Evolutionary conservation across 805 yeast species (phyloP).

Genomic region (Spathaspora hagerdaliae): DNA sequence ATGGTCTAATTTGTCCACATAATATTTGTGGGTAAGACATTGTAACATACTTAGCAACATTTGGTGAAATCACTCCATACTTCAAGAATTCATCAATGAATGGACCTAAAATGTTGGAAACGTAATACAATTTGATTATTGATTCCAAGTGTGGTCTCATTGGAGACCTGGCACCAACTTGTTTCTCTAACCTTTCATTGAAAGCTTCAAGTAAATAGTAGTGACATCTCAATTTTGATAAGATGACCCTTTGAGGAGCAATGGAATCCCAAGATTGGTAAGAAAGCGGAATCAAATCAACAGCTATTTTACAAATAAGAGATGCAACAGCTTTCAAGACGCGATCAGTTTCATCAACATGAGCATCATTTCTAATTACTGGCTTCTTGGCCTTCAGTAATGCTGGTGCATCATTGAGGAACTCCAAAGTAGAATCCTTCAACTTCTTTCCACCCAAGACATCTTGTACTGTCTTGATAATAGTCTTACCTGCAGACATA

Average conservation of each 20-base stretch:
- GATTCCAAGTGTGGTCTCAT: slow-evolving; percentile 48
- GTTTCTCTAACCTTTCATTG: slow-evolving; percentile 31
- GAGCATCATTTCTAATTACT: slow-evolving; percentile 23
- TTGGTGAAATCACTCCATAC: slow-evolving; percentile 51
- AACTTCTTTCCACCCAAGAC: slow-evolving; percentile 41
- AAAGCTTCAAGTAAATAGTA: slow-evolving; percentile 43
- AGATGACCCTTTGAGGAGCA: slow-evolving; percentile 41
- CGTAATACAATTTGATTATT: slow-evolving; percentile 53
- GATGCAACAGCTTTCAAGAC: slow-evolving; percentile 38
- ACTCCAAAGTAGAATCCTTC: slow-evolving; percentile 31
- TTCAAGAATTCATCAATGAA: slow-evolving; percentile 72
- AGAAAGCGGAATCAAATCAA: slow-evolving; percentile 32
- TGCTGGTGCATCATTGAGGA: slow-evolving; percentile 12
- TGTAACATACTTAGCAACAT: slow-evolving; percentile 12
- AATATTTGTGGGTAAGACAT: slow-evolving; percentile 22
- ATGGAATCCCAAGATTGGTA: slow-evolving; percentile 42
- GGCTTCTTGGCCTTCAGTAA: slow-evolving; percentile 20
- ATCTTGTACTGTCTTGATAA: slow-evolving; percentile 47
- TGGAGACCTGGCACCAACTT: slow-evolving; percentile 24
- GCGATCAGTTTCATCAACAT: slow-evolving; percentile 24
- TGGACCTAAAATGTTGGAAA: slow-evolving; percentile 59
- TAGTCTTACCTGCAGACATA: slow-evolving; percentile 78
- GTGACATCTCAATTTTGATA: slow-evolving; percentile 51
- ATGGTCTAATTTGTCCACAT: slow-evolving; percentile 42
- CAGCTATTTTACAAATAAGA: slow-evolving; percentile 39